Base-by-base conservation (phyloP, 2,329 filamentous ascomycete genomes). In the Aspergillus tubingensis region DNA sequence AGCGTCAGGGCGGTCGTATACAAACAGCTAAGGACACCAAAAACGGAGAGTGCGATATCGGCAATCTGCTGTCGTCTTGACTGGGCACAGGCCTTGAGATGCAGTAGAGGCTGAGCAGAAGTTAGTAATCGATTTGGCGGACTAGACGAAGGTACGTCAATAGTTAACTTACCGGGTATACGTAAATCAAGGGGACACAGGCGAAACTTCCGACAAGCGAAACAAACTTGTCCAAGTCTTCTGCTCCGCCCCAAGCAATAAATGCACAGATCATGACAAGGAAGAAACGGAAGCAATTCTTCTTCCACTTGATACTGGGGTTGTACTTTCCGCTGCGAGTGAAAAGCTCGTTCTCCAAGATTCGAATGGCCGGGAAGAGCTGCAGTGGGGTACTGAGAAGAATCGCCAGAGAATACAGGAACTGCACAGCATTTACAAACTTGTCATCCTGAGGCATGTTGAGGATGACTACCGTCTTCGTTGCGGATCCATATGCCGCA, bases 301-400 rank as follows among this genome's bases (percentile, higher is more conserved):
- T 99, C 83, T 98, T 91, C 95, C 95, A 99, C 81, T 99, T 99
- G 82, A 99, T 96, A 73, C 91, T 95, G 0, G 92, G 93, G 74
- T 98, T 97, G 80, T 97, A 96, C 79, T 99, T 99, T 68, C 95
- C 93, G 64, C 92, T 96, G 72, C 90, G 85, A 23, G 91, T 96
- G 77, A 98, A 99, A 6, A 98, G 83, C 67, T 92, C 92, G 69
- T 96, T 96, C 78, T 96, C 93, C 36, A 91, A 92, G 71, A 99
- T 99, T 72, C 94, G 90, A 71, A 99, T 98, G 47, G 95, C 95
- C 0, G 95, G 95, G 82, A 98, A 99, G 67, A 99, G 93, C 74
- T 99, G 96, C 60, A 99, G 81, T 5, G 95, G 95, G 0, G 95
- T 99, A 38, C 92, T 96, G 10, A 99, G 85, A 58, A 99, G 82